phyloP scores from a whole-genome alignment of 257 asterid species.

The Solanum dulcamara region DNA sequence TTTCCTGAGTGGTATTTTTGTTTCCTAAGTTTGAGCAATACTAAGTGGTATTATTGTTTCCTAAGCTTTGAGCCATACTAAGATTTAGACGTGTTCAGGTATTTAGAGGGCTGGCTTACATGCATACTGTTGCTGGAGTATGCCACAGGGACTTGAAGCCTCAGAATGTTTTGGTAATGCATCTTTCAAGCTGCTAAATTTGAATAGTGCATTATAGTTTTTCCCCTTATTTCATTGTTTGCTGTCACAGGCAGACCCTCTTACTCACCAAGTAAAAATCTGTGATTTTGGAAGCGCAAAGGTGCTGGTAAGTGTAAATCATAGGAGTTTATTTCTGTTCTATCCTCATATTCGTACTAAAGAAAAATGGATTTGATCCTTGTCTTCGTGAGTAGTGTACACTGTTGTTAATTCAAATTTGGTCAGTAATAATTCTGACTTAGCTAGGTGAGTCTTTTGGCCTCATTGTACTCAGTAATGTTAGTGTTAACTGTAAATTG shows the following conservation, averaged over 20 bases:
- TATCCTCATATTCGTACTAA: not conserved
- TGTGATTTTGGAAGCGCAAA: conserved; percentile 99
- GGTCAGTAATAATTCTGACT: not conserved
- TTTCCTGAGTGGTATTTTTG: not conserved
- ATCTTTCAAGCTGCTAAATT: not conserved
- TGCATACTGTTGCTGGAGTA: conserved; percentile 89
- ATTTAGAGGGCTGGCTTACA: conserved; percentile 88
- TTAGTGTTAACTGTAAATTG: not conserved
- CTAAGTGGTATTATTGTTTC: not conserved
- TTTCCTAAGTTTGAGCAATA: not conserved
- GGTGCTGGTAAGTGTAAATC: conserved; percentile 54
- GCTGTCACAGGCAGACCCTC: conserved; percentile 61
- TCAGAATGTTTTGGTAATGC: conserved; percentile 77
- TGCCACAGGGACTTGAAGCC: conserved; percentile 97
- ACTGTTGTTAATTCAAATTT: not conserved
- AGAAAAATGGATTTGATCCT: not conserved
- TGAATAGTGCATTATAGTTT: not conserved
- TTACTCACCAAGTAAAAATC: conserved; percentile 77
- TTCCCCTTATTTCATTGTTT: conserved; percentile 1
- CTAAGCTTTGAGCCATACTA: not conserved
- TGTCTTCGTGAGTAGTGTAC: not conserved
- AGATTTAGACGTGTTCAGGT: conserved; percentile 37
- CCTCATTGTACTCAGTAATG: not conserved
- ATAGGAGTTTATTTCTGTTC: not conserved
- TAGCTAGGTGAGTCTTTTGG: not conserved